phyloP scores from a whole-genome alignment of 2,329 filamentous ascomycete species.

The Emericellopsis atlantica region DNA sequence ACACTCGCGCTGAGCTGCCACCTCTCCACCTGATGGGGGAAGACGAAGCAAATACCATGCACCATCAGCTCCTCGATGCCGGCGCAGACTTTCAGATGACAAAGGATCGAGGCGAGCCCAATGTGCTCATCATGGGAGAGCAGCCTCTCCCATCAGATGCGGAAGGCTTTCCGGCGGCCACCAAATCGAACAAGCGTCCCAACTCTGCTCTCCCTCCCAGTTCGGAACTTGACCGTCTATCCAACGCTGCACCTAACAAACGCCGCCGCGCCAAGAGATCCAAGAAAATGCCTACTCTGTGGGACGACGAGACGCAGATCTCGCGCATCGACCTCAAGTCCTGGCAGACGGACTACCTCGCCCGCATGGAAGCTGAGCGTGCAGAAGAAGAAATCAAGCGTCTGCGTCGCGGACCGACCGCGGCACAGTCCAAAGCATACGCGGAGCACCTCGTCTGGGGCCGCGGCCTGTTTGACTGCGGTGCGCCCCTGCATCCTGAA shows the following conservation, averaged over 20 bases:
- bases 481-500: too few species aligned
- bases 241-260: slow-evolving; percentile 6
- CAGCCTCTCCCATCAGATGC: slow-evolving; percentile 21
- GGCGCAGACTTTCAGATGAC: neutral
- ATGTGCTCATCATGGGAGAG: slow-evolving; percentile 23
- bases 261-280: slow-evolving; percentile 11
- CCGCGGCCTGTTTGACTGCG: slow-evolving; percentile 14
- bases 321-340: slow-evolving; percentile 20
- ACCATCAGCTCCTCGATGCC: neutral
- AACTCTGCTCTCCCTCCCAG: slow-evolving; percentile 3
- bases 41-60: slow-evolving; percentile 5
- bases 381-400: slow-evolving; percentile 6
- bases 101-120: neutral
- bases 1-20: slow-evolving; percentile 29
- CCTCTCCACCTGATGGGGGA: slow-evolving; percentile 13
- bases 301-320: slow-evolving; percentile 20
- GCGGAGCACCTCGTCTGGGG: slow-evolving; percentile 16
- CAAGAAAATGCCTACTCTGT: slow-evolving; percentile 9
- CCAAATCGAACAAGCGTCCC: slow-evolving; percentile 10
- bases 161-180: slow-evolving; percentile 16
- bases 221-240: too few species aligned
- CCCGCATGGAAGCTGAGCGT: slow-evolving; percentile 38
- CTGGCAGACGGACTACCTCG: slow-evolving; percentile 30
- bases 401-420: slow-evolving; percentile 6
- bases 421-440: slow-evolving; percentile 24